Conservation (phyloP, 2,329 filamentous ascomycete species). For the Talaromyces sp. region DNA sequence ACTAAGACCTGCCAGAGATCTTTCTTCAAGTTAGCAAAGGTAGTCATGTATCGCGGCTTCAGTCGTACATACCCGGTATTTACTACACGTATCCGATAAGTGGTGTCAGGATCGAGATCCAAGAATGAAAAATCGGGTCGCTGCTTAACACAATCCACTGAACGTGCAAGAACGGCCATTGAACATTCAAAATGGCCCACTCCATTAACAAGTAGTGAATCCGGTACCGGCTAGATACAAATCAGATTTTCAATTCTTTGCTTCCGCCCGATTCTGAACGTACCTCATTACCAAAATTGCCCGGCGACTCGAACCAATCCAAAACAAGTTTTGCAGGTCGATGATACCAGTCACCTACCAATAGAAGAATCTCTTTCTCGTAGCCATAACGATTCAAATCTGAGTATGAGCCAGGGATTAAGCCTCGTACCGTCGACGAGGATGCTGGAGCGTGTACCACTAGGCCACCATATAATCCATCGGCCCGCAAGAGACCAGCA, state of each 20-base stretch:
- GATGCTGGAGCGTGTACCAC: constrained; percentile 47
- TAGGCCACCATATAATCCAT: constrained; percentile 53
- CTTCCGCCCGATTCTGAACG: neutral
- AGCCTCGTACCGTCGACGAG: constrained; percentile 21
- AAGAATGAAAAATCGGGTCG: constrained; percentile 29
- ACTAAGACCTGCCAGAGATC: constrained; percentile 45
- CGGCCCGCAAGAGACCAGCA: constrained; percentile 45
- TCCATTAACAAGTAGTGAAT: constrained; percentile 54
- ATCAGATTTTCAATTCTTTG: neutral
- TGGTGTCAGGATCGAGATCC: constrained; percentile 22
- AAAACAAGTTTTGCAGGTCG: constrained; percentile 44
- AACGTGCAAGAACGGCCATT: constrained; percentile 49
- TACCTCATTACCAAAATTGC: constrained; percentile 50
- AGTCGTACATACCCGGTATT: constrained; percentile 44
- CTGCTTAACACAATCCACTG: constrained; percentile 47
- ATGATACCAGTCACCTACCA: constrained; percentile 57
- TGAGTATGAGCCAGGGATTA: constrained; percentile 7
- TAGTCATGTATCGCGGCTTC: neutral
- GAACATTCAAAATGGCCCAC: constrained; percentile 50
- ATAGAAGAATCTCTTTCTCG: constrained; percentile 48
- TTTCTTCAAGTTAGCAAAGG: constrained; percentile 19
- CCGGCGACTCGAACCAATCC: constrained; percentile 48
- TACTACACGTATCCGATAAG: constrained; percentile 45
- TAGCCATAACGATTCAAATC: constrained; percentile 27
- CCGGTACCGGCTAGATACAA: constrained; percentile 48